These are phyloP conservation scores for Calocybe cyanea DNA, from an alignment of 768 basidiomycete genomes.

Conservation along the genomic window DNA sequence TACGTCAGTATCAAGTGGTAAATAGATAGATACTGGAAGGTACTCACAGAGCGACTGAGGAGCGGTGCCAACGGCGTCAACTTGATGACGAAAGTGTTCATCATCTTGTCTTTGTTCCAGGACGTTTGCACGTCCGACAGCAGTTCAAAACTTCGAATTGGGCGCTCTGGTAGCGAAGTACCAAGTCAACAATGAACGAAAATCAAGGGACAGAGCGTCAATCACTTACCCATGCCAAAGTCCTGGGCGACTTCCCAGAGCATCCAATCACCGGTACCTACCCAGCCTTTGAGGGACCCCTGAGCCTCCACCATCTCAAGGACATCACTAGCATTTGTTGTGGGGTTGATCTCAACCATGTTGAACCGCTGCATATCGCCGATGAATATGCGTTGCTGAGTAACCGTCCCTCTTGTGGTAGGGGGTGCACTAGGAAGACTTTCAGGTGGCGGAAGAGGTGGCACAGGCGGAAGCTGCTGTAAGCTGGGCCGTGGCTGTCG, in stretches of 20 bases:
- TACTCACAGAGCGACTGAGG: constrained; percentile 57
- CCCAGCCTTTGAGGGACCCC: constrained; percentile 61
- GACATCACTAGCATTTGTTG: constrained; percentile 72
- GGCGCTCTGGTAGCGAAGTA: constrained; percentile 61
- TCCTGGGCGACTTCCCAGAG: constrained; percentile 87
- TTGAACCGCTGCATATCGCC: constrained; percentile 73
- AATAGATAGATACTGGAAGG: neutral
- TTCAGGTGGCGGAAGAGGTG: constrained; percentile 32
- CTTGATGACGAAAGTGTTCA: constrained; percentile 80
- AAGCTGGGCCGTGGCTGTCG: constrained; percentile 18
- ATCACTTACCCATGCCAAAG: constrained; percentile 83
- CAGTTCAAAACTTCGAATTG: constrained; percentile 84
- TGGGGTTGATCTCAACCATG: constrained; percentile 63
- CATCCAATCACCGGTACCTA: constrained; percentile 75
- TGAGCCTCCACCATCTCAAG: constrained; percentile 60
- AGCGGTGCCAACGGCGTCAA: constrained; percentile 60
- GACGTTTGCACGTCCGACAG: constrained; percentile 74
- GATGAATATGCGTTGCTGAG: constrained; percentile 74
- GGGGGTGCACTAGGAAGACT: constrained; percentile 27
- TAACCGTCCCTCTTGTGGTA: constrained; percentile 24
- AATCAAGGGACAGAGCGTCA: constrained; percentile 2
- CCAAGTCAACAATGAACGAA: constrained; percentile 9
- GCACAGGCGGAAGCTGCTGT: constrained; percentile 31
- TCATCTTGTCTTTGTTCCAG: constrained; percentile 82
- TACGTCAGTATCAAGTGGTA: constrained; percentile 7